A percentile compares a stretch with the other conserved stretches of the same genome.
phyloP scores from a whole-genome alignment of 2,329 filamentous ascomycete genomes.

The Hymenoscyphus repandus region DNA sequence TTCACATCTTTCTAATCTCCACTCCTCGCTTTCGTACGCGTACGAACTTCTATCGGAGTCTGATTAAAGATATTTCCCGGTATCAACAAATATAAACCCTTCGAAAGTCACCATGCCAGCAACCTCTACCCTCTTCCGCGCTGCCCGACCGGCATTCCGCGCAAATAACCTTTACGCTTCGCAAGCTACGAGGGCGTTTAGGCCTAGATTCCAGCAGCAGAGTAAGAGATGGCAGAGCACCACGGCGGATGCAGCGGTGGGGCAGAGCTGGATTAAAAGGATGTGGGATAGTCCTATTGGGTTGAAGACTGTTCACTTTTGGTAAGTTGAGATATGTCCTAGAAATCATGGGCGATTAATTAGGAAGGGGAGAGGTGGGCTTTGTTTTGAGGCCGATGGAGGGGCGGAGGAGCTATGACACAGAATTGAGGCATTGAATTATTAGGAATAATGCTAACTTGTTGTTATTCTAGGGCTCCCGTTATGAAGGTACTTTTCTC shows the following conservation, averaged over 20 bases:
- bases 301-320: slow-evolving; percentile 95
- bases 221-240: slow-evolving; percentile 69
- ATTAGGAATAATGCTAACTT: slow-evolving; percentile 13
- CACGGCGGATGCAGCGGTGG: slow-evolving; percentile 34
- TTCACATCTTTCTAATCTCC: neutral
- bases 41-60: too few species aligned
- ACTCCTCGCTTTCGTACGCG: neutral
- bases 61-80: neutral
- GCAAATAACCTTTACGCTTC: slow-evolving; percentile 38
- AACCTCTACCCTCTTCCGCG: slow-evolving; percentile 41
- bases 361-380: neutral
- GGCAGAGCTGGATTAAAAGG: slow-evolving; percentile 61
- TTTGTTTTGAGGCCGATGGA: neutral
- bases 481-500: slow-evolving; percentile 67
- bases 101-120: slow-evolving; percentile 18
- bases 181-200: slow-evolving; percentile 45
- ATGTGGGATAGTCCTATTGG: slow-evolving; percentile 81
- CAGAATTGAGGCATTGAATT: neutral
- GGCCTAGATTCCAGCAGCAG: slow-evolving; percentile 29
- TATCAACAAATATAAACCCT: neutral
- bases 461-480: slow-evolving; percentile 61
- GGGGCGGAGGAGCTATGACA: neutral
- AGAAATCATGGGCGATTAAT: neutral
- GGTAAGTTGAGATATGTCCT: slow-evolving; percentile 48
- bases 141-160: slow-evolving; percentile 48